Percentiles rank a stretch among this genome's conserved stretches.
phyloP scores from a whole-genome alignment of 371 early-diverging fungal genomes.

The Saksenaea oblongispora region DNA sequence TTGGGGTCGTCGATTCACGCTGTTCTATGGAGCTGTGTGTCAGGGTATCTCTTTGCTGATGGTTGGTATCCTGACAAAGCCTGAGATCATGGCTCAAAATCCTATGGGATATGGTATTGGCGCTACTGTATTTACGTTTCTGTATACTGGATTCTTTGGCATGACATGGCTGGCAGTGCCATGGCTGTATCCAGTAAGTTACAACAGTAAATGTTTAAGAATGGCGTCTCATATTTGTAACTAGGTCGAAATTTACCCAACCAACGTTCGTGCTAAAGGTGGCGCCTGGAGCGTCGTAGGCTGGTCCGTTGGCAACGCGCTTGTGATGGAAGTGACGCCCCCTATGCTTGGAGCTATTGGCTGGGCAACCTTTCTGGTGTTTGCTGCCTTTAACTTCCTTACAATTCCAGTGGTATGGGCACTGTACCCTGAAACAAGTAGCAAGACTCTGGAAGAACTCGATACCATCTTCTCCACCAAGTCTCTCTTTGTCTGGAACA shows the following conservation, averaged over 20 bases:
- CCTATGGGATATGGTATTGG: conserved; percentile 30
- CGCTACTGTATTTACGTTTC: conserved; percentile 37
- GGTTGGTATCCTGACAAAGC: conserved; percentile 40
- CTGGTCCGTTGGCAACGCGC: conserved; percentile 45
- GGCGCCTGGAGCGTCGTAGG: conserved; percentile 49
- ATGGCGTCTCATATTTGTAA: too few species aligned
- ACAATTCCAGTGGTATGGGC: conserved; percentile 41
- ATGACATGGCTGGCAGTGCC: conserved; percentile 44
- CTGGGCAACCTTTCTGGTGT: conserved; percentile 43
- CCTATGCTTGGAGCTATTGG: conserved; percentile 40
- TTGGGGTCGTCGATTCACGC: conserved; percentile 40
- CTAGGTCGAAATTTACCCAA: conserved; percentile 36
- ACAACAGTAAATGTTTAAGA: not conserved
- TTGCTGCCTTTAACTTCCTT: conserved; percentile 39
- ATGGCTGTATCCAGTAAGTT: conserved; percentile 38
- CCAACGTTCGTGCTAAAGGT: conserved; percentile 41
- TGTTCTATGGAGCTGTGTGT: conserved; percentile 40
- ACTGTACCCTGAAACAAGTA: conserved; percentile 39
- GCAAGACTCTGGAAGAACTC: conserved; percentile 41
- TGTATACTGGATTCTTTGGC: conserved; percentile 39
- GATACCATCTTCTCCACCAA: conserved; percentile 41
- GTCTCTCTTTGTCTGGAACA: conserved; percentile 44
- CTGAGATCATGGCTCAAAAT: conserved; percentile 30
- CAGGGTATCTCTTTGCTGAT: conserved; percentile 39
- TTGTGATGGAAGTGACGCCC: conserved; percentile 46